Evolutionary conservation across 2,329 filamentous ascomycete species (phyloP), one percentile per base, ranked within the genome.

Genomic region (Metarhizium sp.): DNA sequence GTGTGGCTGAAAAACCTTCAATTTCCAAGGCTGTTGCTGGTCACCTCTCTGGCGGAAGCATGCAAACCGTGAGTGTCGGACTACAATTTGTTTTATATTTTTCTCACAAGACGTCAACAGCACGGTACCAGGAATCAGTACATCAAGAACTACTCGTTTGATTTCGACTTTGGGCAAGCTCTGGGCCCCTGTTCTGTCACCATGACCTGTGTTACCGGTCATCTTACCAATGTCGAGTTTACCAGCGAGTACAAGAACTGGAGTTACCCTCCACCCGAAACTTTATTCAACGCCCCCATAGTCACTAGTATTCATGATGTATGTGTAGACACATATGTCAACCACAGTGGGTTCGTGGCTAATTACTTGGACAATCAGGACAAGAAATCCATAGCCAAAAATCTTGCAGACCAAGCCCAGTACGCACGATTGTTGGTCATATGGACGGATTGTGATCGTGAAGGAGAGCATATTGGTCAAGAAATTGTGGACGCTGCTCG

Each of bases 371-470:
- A n/a, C 13, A 3, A 13, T 14, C 60, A 92, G 83, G 86, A 92
- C 65, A 95, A 92, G 66, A 85, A 85, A 63, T 74, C 79, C 1
- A 87, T 99, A 59, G 91, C 92, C 10, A 79, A 85, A 36, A 99
- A 99, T 66, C 94, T 99, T 64, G 82, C 86, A 62, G 75, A 80
- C 1, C 86, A 95, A 69, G 92, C 94, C 18, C 80, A 80, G 58
- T 80, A 81, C 66, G 79, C 85, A n/a, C 81, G 78, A 55, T 83
- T 86, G 13, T 77, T 99, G 36, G 92, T 95, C 70, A 96, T 99
- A 63, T 99, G 94, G 94, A 99, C 94, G 0, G 94, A 99, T 78
- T 97, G 94, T 71, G 94, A 99, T 76, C 85, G 92, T 55, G 94
- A 99, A 77, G 94, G 94, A 40, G 94, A 99, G 69, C 88, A 97